Conservation (phyloP, 148 eudicot genomes). For the Dianthus caryophyllus region DNA sequence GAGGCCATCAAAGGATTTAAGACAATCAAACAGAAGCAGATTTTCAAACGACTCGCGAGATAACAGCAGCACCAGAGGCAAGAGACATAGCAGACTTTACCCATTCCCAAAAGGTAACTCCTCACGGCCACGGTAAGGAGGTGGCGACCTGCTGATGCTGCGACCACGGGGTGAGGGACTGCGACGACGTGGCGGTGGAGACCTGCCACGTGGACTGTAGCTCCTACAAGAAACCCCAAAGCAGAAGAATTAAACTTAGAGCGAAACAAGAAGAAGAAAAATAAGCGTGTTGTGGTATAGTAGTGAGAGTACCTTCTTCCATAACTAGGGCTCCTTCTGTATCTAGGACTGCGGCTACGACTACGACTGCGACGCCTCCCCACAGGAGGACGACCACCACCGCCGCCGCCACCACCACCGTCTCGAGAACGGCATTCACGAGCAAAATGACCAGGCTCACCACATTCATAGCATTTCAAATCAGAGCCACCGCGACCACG, state of each 20-base stretch:
- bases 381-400: too few relatives aligned
- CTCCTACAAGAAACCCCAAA: conserved; percentile 56
- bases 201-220: conserved; percentile 86
- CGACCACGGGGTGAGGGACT: conserved; percentile 87
- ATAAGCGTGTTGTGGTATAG: neutral
- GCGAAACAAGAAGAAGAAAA: neutral
- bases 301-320: conserved; percentile 63
- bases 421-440: conserved; percentile 77
- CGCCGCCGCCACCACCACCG: conserved; percentile 25
- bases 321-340: conserved; percentile 96
- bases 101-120: conserved; percentile 86
- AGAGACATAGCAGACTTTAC: conserved; percentile 28
- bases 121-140: conserved; percentile 81
- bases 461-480: conserved; percentile 94
- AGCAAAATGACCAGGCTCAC: conserved; percentile 96
- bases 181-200: conserved; percentile 94
- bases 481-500: conserved; percentile 96
- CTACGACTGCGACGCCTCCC: conserved; percentile 67
- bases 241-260: too few relatives aligned
- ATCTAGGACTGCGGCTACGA: conserved; percentile 86
- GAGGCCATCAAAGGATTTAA: neutral
- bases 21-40: neutral
- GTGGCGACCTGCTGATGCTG: conserved; percentile 81
- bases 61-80: neutral
- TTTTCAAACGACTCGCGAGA: neutral